Evolutionary conservation across 2,329 filamentous ascomycete genomes (phyloP), one percentile per base, ranked within the genome.

Genomic region (Colletotrichum sp.): DNA sequence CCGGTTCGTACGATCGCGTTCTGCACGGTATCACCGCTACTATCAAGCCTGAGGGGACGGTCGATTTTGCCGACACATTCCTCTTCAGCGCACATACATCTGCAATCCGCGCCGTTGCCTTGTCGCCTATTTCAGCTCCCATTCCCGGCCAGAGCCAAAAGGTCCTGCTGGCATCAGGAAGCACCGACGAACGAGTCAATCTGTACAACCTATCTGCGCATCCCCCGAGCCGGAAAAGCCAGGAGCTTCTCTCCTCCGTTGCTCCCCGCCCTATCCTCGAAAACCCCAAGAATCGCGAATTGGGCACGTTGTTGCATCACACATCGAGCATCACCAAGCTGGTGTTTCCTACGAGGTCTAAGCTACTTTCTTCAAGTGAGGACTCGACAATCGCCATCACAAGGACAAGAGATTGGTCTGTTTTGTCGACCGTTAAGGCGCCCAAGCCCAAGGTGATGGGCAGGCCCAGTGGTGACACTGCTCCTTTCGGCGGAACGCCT

Each of bases 41-140:
- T 3, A 87, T 98, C 68, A 88, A 90, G 28, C 82, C 81, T 66
- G 71, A 77, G 69, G 78, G 80, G 36, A 67, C 79, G 36, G 88
- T 93, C 71, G 89, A 93, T 67, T 99, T 98, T 82, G 92, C 95
- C 79, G 96, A 99, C 84, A 96, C 95, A 0, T 99, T 99, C 84
- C 91, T 99, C 73, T 98, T 99, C 90, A 95, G 96, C 82, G 96
- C 97, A 16, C 97, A 99, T 86, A 90, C 92, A 72, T 98, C 96
- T 15, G 94, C 97, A 6, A 95, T 99, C 83, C 94, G 96, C 80
- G 98, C 95, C 82, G 90, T 99, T 39, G 95, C 96, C 28, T 86
- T 98, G 77, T 98, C 96, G 10, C 94, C 94, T 5, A 89, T 94
- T 1, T 94, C 95, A 15, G 90, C 90, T 21, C 87, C 89, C 2